Percentiles rank a stretch among this genome's conserved stretches.
Evolutionary conservation across 2,329 filamentous ascomycete species (phyloP).

Genomic region (Aspergillus sp.): DNA sequence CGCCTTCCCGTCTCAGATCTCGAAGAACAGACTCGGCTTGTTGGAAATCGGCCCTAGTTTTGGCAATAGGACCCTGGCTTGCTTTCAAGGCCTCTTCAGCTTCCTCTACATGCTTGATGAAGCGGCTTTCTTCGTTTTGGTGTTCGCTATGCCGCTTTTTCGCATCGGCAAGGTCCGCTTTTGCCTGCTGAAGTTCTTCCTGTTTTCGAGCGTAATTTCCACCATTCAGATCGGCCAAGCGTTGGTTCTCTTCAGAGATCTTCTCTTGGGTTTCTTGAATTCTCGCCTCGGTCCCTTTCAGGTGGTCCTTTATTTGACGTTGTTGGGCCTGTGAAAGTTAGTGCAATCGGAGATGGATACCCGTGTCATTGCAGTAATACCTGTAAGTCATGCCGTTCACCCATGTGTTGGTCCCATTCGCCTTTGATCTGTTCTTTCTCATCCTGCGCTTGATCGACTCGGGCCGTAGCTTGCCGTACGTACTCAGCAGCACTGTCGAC

Average conservation of each 20-base stretch:
- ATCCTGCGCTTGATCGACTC: conserved; percentile 44
- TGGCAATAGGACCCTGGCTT: conserved; percentile 23
- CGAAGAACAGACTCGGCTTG: conserved; percentile 52
- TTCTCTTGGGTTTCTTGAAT: conserved; percentile 44
- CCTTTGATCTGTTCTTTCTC: conserved; percentile 51
- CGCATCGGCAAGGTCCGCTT: conserved; percentile 49
- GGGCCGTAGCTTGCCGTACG: conserved; percentile 45
- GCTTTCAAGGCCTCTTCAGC: conserved; percentile 33
- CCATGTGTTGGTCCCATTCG: conserved; percentile 54
- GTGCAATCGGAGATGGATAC: conserved; percentile 2
- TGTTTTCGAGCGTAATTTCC: conserved; percentile 65
- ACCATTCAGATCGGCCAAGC: conserved; percentile 67
- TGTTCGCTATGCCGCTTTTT: conserved; percentile 44
- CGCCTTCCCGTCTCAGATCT: conserved; percentile 56
- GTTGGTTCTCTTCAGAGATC: conserved; percentile 49
- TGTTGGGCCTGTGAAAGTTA: conserved; percentile 59
- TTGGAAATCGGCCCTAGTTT: conserved; percentile 56
- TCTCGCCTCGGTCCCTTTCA: conserved; percentile 52
- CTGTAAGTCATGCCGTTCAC: conserved; percentile 55
- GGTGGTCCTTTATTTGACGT: conserved; percentile 60
- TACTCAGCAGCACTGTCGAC: conserved; percentile 41
- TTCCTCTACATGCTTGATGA: conserved; percentile 36
- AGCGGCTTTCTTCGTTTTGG: conserved; percentile 27
- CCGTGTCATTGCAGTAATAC: conserved; percentile 21
- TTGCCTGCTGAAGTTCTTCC: conserved; percentile 59